Conservation (phyloP, 2,329 filamentous ascomycete genomes). For the Paecilomyces fulvus region DNA sequence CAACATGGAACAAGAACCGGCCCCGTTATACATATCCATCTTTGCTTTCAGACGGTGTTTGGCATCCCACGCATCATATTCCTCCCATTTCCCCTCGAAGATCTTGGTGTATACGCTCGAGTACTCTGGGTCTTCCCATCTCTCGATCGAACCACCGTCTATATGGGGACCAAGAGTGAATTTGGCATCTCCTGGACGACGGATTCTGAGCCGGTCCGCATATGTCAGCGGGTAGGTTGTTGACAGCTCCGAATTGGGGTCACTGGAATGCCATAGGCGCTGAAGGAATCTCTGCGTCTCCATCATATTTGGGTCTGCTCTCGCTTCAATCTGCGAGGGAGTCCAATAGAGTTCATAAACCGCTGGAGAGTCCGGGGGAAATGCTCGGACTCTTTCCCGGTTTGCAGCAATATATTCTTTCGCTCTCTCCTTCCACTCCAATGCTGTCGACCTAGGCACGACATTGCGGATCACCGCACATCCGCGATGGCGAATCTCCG, state of each 20-base stretch:
- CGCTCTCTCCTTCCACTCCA: constrained; percentile 56
- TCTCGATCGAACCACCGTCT: constrained; percentile 65
- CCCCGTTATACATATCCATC: constrained; percentile 69
- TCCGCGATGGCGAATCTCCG: constrained; percentile 52
- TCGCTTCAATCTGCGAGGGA: constrained; percentile 56
- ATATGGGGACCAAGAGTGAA: constrained; percentile 68
- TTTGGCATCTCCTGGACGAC: constrained; percentile 59
- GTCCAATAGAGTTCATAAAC: constrained; percentile 58
- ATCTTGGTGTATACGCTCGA: constrained; percentile 65
- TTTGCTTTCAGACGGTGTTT: constrained; percentile 58
- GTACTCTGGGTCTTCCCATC: constrained; percentile 66
- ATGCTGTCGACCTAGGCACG: constrained; percentile 53
- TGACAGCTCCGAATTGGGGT: constrained; percentile 37
- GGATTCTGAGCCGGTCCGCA: constrained; percentile 63
- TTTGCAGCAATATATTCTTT: constrained; percentile 60
- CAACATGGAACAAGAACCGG: constrained; percentile 77
- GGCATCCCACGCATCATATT: constrained; percentile 75
- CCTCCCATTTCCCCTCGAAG: constrained; percentile 68
- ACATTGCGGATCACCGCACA: constrained; percentile 59
- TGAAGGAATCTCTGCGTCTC: constrained; percentile 55
- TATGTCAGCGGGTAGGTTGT: constrained; percentile 58
- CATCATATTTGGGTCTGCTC: constrained; percentile 58
- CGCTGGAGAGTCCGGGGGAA: constrained; percentile 57
- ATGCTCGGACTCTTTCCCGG: constrained; percentile 45
- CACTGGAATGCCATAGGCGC: constrained; percentile 53